Base-by-base conservation (phyloP, 2,329 filamentous ascomycete species). In the Xylariomycetidae sp. region DNA sequence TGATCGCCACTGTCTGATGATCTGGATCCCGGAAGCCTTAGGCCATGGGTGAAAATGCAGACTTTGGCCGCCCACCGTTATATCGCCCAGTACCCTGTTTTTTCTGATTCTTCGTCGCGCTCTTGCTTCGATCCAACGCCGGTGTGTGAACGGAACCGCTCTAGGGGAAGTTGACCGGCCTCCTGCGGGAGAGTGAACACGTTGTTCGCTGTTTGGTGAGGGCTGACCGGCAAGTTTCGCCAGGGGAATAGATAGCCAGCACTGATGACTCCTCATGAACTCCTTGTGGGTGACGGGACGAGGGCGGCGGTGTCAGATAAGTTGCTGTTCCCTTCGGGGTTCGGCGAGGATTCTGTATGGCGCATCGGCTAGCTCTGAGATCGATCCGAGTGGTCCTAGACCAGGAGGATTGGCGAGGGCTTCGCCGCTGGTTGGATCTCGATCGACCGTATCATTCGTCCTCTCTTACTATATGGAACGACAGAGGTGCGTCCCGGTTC, bases 1-100 rank as follows among this genome's bases (percentile, higher is more conserved):
- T 32, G 35, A 37, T 33, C 38, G 40, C 43, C 40, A 39, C 31
- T 31, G 34, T 25, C 33, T 37, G 44, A 19, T 45, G 46, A 49
- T 45, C 35, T 44, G 46, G 42, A 47, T 29, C 40, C 46, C 31
- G 14, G 31, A 33, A 25, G 34, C 25, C 32, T 31, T 24, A 15
- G 19, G 38, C 18, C 37, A 38, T 16, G 31, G 44, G 40, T 30
- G 40, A 45, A 43, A 45, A 47, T 43, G 35, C 42, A 43, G 20
- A 24, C 34, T 16, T 19, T 42, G 39, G 43, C 45, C 42, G 45
- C 45, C 47, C 39, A 48, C 45, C 44, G 35, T 31, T 30, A 35
- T 29, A 20, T 29, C 10, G 10, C 12, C 29, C 32, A 8, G 23
- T 29, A 10, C 24, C 31, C 15, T 25, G 19, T 26, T 27, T 22